phyloP scores from a whole-genome alignment of 768 basidiomycete species.

The Tylopilus rubrobrunneus region DNA sequence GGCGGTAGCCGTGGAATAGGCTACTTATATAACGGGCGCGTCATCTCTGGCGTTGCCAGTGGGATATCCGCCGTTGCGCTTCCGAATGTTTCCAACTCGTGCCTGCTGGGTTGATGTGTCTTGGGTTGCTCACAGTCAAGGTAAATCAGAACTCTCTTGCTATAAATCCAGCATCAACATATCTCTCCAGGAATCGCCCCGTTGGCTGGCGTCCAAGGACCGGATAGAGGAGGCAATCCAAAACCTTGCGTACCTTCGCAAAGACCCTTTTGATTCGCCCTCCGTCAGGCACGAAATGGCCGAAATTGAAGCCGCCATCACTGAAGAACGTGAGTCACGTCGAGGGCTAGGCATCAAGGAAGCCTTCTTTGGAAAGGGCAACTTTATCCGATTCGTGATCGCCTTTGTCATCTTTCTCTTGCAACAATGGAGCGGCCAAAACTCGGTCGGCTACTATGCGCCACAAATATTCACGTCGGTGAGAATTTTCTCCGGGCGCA shows the following conservation, averaged over 20 bases:
- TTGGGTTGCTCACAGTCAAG: constrained; percentile 67
- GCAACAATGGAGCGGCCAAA: constrained; percentile 84
- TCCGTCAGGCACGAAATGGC: constrained; percentile 57
- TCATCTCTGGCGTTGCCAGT: constrained; percentile 76
- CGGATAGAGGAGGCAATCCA: constrained; percentile 47
- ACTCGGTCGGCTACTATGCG: constrained; percentile 75
- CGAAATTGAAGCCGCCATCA: constrained; percentile 78
- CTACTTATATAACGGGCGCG: constrained; percentile 78
- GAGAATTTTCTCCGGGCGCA: not conserved
- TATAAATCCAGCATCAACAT: constrained; percentile 3
- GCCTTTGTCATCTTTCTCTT: constrained; percentile 76
- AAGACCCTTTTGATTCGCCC: constrained; percentile 38
- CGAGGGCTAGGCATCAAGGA: constrained; percentile 62
- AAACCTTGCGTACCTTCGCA: constrained; percentile 66
- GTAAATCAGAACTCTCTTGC: constrained; percentile 19
- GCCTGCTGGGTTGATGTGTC: constrained; percentile 65
- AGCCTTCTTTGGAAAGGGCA: constrained; percentile 79
- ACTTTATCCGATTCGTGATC: constrained; percentile 79
- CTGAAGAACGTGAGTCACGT: constrained; percentile 66
- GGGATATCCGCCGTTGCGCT: constrained; percentile 82
- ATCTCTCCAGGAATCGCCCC: constrained; percentile 60
- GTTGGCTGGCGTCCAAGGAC: constrained; percentile 69
- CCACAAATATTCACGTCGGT: constrained; percentile 71
- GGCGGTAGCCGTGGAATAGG: constrained; percentile 50
- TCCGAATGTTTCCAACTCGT: constrained; percentile 82